phyloP scores from a whole-genome alignment of 129 eudicot species.

The Tagetes patula region DNA sequence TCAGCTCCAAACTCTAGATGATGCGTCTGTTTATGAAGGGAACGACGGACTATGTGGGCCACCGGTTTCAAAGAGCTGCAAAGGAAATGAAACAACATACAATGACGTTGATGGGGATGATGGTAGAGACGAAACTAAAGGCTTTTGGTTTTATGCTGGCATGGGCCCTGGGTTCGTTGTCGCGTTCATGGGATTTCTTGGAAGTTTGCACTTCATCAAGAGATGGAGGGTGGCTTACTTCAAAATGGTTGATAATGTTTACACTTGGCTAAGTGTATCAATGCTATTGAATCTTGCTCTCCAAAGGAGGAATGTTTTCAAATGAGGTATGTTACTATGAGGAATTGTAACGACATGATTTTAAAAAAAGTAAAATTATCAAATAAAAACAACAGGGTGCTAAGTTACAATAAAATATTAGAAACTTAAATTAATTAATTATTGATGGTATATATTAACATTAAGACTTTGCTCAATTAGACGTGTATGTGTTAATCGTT shows the following conservation, averaged over 20 bases:
- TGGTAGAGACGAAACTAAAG: not conserved
- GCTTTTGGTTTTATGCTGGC: not conserved
- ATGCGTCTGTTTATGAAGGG: not conserved
- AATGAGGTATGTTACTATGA: no score
- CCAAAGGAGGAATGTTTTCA: not conserved
- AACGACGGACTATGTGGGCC: not conserved
- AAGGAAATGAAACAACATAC: not conserved
- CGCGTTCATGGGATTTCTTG: not conserved
- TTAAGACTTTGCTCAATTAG: no score
- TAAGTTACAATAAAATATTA: no score
- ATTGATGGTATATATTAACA: no score
- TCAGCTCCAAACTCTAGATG: not conserved
- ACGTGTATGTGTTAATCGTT: no score
- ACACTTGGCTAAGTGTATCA: not conserved
- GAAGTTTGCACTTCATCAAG: not conserved
- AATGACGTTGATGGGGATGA: not conserved
- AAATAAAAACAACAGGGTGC: no score
- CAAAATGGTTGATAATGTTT: not conserved
- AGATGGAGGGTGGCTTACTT: not conserved
- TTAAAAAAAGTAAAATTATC: no score
- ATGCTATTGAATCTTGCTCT: not conserved
- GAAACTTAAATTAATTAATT: no score
- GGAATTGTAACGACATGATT: no score
- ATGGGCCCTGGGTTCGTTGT: not conserved
- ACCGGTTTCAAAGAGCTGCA: not conserved